Percentiles rank a stretch among this genome's conserved stretches.
These are phyloP conservation scores for Haplosporangium gracile DNA, from an alignment of 192 early-diverging fungal genomes.

Conservation along the genomic window DNA sequence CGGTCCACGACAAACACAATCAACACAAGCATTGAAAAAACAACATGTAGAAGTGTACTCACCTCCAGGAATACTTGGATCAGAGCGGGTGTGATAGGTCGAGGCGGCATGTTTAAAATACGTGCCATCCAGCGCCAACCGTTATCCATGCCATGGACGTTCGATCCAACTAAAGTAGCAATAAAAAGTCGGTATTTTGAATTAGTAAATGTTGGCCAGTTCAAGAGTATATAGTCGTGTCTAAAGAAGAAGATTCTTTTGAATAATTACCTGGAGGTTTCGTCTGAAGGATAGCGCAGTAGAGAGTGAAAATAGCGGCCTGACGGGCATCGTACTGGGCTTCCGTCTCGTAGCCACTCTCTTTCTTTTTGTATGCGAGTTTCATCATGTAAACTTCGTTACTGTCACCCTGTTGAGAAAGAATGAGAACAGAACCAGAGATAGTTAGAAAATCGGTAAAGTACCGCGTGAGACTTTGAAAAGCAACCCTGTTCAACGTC, in stretches of 20 bases:
- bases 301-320: slow-evolving; percentile 76
- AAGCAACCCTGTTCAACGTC: not conserved
- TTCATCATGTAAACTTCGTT: slow-evolving; percentile 40
- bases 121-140: slow-evolving; percentile 83
- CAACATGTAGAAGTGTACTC: not conserved
- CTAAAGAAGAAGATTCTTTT: not conserved
- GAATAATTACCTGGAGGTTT: slow-evolving; percentile 49
- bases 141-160: slow-evolving; percentile 65
- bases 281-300: slow-evolving; percentile 76
- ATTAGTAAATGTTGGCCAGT: not conserved
- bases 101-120: slow-evolving; percentile 75
- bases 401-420: slow-evolving; percentile 54
- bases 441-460: not conserved
- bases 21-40: too few relatives aligned
- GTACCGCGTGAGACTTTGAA: too few relatives aligned
- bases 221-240: not conserved
- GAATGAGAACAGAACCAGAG: not conserved
- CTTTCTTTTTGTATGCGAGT: slow-evolving; percentile 38
- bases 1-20: too few relatives aligned
- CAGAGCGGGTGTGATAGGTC: slow-evolving; percentile 74
- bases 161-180: slow-evolving; percentile 52
- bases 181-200: not conserved
- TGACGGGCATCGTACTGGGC: slow-evolving; percentile 76
- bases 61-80: slow-evolving; percentile 74
- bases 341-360: slow-evolving; percentile 64